phyloP scores from a whole-genome alignment of 2,329 filamentous ascomycete genomes.

The Didymella arachidicola region DNA sequence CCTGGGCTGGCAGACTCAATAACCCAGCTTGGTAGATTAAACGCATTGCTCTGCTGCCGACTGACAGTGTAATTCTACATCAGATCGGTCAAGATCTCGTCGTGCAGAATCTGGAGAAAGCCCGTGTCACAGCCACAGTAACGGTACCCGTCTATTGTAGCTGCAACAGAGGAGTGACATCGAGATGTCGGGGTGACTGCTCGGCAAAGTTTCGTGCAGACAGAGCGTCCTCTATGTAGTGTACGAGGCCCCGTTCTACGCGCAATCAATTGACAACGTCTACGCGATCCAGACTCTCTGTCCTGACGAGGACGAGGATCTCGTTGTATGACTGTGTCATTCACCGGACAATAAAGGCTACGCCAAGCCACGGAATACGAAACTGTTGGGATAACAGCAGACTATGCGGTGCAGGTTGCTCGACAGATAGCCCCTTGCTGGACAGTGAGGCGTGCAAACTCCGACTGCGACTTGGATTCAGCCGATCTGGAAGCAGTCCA shows the following conservation, averaged over 20 bases:
- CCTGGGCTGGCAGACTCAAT: too few species aligned
- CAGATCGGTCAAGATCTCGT: too few species aligned
- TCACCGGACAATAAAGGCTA: conserved; percentile 2
- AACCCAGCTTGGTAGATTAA: too few species aligned
- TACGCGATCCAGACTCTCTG: background rate
- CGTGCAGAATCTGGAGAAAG: too few species aligned
- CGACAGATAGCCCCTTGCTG: conserved; percentile 10
- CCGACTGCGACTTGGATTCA: conserved; percentile 1
- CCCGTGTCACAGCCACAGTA: too few species aligned
- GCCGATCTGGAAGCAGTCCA: conserved; percentile 8
- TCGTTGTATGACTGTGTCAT: conserved; percentile 15
- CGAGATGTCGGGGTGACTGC: background rate
- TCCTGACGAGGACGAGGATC: background rate
- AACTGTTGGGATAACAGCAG: conserved; percentile 20
- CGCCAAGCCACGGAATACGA: conserved; percentile 12
- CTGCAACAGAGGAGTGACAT: background rate
- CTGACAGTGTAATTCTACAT: too few species aligned
- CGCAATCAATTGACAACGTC: background rate
- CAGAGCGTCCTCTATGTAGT: background rate
- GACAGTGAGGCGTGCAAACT: conserved; percentile 5
- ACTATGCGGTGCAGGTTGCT: conserved; percentile 15
- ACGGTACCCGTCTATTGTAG: background rate
- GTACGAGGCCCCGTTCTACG: background rate
- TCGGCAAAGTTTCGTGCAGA: too few species aligned
- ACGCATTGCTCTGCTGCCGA: too few species aligned